Percentiles rank a stretch among this genome's conserved stretches.
phyloP scores from a whole-genome alignment of 2,329 filamentous ascomycete genomes.

The Fusarium fracticaudum region DNA sequence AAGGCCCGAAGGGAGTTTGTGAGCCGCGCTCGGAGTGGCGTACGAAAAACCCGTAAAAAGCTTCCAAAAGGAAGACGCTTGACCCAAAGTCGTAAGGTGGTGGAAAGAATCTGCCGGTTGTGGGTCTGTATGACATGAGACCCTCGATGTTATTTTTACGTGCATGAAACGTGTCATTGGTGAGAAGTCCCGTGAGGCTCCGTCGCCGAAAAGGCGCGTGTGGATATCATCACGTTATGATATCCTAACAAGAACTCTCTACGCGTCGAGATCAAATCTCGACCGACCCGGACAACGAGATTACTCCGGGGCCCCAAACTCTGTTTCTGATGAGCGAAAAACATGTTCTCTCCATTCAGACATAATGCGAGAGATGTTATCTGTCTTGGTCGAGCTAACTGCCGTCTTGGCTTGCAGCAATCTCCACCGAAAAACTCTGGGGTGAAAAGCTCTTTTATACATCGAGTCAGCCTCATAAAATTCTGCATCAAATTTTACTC shows the following conservation, averaged over 20 bases:
- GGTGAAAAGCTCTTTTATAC: conserved; percentile 4
- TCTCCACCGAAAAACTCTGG: background rate
- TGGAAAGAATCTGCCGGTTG: conserved; percentile 29
- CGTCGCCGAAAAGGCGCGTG: background rate
- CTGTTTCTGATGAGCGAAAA: background rate
- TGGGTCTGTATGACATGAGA: conserved; percentile 6
- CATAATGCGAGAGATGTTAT: background rate
- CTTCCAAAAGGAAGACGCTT: conserved; percentile 10
- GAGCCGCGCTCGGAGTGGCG: conserved; percentile 27
- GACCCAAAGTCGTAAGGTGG: conserved; percentile 13
- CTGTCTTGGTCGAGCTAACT: background rate
- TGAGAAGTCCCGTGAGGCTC: background rate
- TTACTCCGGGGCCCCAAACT: conserved; percentile 22
- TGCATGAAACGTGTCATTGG: conserved; percentile 31
- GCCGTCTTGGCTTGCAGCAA: background rate
- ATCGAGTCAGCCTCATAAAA: background rate
- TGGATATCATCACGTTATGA: conserved; percentile 35
- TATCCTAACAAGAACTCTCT: conserved; percentile 34
- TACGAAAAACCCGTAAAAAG: conserved; percentile 3
- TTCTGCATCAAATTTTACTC: background rate
- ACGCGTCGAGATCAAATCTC: background rate
- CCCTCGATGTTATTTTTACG: conserved; percentile 24
- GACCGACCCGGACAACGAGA: conserved; percentile 19
- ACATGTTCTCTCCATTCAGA: background rate
- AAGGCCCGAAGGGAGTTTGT: conserved; percentile 25